A percentile compares a stretch with the other conserved stretches of the same genome.
These are phyloP conservation scores for Phytopythium chamaehyphon DNA, from an alignment of 352 stramenopile genomes.

Conservation along the genomic window DNA sequence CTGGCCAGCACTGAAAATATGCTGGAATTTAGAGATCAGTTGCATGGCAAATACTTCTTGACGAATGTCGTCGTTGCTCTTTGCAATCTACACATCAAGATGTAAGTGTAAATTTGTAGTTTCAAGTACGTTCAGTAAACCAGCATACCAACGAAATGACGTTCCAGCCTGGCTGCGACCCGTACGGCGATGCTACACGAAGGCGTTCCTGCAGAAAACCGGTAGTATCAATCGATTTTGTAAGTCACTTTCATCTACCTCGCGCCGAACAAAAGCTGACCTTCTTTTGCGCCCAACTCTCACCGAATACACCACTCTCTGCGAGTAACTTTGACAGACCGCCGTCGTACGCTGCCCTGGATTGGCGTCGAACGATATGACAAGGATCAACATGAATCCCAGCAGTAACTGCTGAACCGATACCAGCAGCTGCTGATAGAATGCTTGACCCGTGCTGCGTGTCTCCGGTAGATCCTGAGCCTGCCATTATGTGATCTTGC, in stretches of 20 bases:
- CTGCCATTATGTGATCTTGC: neutral
- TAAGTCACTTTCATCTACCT: neutral
- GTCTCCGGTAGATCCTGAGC: neutral
- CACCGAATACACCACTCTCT: slow-evolving; percentile 79
- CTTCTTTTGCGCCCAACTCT: slow-evolving; percentile 95
- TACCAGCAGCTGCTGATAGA: neutral
- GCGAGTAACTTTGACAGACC: slow-evolving; percentile 61
- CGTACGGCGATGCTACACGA: slow-evolving; percentile 80
- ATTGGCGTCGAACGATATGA: slow-evolving; percentile 47
- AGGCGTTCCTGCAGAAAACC: slow-evolving; percentile 61
- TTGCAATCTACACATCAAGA: slow-evolving; percentile 82
- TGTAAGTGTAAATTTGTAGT: neutral
- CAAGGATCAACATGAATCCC: neutral
- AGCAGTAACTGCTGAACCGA: neutral
- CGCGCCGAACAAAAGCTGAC: slow-evolving; percentile 11
- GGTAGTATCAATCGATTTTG: neutral
- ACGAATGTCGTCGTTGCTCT: slow-evolving; percentile 95
- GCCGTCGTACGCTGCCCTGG: slow-evolving; percentile 61
- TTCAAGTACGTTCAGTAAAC: neutral
- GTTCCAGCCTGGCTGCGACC: slow-evolving; percentile 88
- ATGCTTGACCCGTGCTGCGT: too few relatives aligned
- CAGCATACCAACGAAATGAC: slow-evolving; percentile 80
- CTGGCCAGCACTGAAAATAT: slow-evolving; percentile 89
- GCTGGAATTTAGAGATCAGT: slow-evolving; percentile 91
- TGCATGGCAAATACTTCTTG: slow-evolving; percentile 97